A percentile compares a stretch with the other conserved stretches of the same genome.
phyloP scores from a whole-genome alignment of 2,329 filamentous ascomycete species.

The Verticillium alfalfae region DNA sequence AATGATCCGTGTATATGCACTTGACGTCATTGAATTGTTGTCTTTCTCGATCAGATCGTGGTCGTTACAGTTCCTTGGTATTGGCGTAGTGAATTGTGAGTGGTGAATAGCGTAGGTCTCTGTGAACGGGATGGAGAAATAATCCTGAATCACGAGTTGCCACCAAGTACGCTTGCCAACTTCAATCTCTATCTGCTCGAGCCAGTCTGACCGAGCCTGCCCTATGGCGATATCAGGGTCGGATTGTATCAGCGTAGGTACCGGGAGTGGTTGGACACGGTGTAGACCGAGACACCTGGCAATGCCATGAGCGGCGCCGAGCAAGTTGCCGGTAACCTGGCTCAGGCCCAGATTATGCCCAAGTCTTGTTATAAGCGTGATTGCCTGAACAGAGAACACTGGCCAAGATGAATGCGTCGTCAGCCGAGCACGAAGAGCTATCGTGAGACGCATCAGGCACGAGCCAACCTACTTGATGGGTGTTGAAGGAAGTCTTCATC shows the following conservation, averaged over 20 bases:
- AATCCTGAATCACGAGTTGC: slow-evolving; percentile 29
- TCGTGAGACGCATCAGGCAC: no score
- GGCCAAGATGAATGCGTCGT: background rate
- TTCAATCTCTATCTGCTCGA: slow-evolving; percentile 19
- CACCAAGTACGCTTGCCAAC: slow-evolving; percentile 28
- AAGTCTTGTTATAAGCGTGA: slow-evolving; percentile 27
- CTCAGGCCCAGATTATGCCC: slow-evolving; percentile 29
- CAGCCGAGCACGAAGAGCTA: background rate
- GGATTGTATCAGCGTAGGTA: background rate
- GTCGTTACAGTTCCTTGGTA: slow-evolving; percentile 24
- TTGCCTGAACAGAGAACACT: slow-evolving; percentile 26
- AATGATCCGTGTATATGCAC: slow-evolving; percentile 19
- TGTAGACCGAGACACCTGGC: slow-evolving; percentile 22
- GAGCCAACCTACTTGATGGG: slow-evolving; percentile 8
- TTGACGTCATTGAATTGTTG: slow-evolving; percentile 10
- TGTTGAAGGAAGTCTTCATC: slow-evolving; percentile 22
- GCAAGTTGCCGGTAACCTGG: slow-evolving; percentile 24
- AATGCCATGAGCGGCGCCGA: slow-evolving; percentile 26
- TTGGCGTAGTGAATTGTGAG: slow-evolving; percentile 22
- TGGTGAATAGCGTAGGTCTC: slow-evolving; percentile 24
- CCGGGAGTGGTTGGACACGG: slow-evolving; percentile 10
- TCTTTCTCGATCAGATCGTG: slow-evolving; percentile 13
- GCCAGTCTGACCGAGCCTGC: slow-evolving; percentile 2
- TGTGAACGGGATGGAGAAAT: slow-evolving; percentile 27
- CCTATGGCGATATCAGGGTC: background rate